Evolutionary conservation across 805 yeast genomes (phyloP).

Genomic region (Saccharomyces jurei): DNA sequence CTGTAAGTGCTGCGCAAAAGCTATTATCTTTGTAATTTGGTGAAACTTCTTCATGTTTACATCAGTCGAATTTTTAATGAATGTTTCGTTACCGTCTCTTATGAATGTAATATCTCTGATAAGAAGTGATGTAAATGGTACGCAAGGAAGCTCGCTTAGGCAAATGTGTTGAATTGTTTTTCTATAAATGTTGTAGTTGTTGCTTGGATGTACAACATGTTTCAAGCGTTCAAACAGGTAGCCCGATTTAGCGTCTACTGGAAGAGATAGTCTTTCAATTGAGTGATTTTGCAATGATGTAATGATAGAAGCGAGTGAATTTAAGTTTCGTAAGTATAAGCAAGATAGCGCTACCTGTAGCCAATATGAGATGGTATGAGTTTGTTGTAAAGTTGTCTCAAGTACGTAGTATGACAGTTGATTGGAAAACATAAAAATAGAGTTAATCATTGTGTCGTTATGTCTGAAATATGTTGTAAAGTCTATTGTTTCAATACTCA

Average conservation of each 20-base stretch:
- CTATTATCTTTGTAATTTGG: slow-evolving; percentile 56
- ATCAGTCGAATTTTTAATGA: slow-evolving; percentile 37
- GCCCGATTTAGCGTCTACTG: slow-evolving; percentile 48
- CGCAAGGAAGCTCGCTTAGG: slow-evolving; percentile 45
- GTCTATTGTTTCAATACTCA: slow-evolving; percentile 57
- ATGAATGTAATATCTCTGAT: slow-evolving; percentile 74
- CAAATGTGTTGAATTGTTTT: slow-evolving; percentile 47
- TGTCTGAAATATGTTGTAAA: slow-evolving; percentile 54
- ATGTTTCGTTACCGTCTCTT: slow-evolving; percentile 66
- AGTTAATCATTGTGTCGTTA: slow-evolving; percentile 52
- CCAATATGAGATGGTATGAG: slow-evolving; percentile 48
- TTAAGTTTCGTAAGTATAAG: slow-evolving; percentile 64
- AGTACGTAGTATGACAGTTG: slow-evolving; percentile 63
- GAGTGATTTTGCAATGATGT: slow-evolving; percentile 69
- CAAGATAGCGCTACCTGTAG: slow-evolving; percentile 66
- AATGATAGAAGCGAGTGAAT: slow-evolving; percentile 71
- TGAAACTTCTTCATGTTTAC: slow-evolving; percentile 69
- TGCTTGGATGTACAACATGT: slow-evolving; percentile 65
- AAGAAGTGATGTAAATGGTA: slow-evolving; percentile 69
- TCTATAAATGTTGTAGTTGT: slow-evolving; percentile 64
- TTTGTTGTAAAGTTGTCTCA: slow-evolving; percentile 56
- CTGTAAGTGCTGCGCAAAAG: slow-evolving; percentile 62
- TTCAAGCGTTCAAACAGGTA: slow-evolving; percentile 57
- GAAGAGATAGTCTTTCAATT: slow-evolving; percentile 50
- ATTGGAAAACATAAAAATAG: slow-evolving; percentile 61